Evolutionary conservation across 2,329 filamentous ascomycete species (phyloP), one percentile per base, ranked within the genome.

Genomic region (Fusarium chaquense): DNA sequence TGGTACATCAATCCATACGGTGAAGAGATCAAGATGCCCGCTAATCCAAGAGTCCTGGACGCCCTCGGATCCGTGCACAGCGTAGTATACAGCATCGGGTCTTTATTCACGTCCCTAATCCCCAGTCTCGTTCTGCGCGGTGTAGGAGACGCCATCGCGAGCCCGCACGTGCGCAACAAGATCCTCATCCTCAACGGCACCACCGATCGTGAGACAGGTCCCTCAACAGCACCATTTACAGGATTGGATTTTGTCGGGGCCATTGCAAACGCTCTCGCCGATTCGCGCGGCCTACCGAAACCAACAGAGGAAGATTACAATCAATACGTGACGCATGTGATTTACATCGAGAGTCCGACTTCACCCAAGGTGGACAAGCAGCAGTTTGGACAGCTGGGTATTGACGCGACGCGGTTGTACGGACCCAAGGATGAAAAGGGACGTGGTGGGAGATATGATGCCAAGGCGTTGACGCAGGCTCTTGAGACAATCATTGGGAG

Each of bases 1-100:
- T 98, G 94, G 93, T 98, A 98, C 82, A 98, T 98, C 82, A 98
- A 98, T 76, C 95, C 95, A 0, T 98, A 98, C 78, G 95, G 95
- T n/a, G 93, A 98, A 77, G 94, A 98, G 79, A 98, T 98, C 71
- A 89, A 90, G 20, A 92, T 94, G 1, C 87, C 90, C 0, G 92
- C 93, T 3, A 98, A 97, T 75, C 90, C 93, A 0, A 90, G 93
- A 52, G 93, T 95, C 0, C 74, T 97, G 0, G 86, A 89, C 10
- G 89, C 93, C 0, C 78, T 98, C 2, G 81, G 83, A 18, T 81
- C 82, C 3, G 86, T 92, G 0, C 86, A 89, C 58, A 90, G 89
- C 2, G 85, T 98, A 11, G 88, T 98, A 46, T 98, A 97, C 81
- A 94, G 92, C 78, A 97, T 98, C 62, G 96, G 96, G n/a, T 94